These are phyloP conservation scores for Protea cynaroides DNA, from an alignment of 164 flowering plant species.

Conservation along the genomic window DNA sequence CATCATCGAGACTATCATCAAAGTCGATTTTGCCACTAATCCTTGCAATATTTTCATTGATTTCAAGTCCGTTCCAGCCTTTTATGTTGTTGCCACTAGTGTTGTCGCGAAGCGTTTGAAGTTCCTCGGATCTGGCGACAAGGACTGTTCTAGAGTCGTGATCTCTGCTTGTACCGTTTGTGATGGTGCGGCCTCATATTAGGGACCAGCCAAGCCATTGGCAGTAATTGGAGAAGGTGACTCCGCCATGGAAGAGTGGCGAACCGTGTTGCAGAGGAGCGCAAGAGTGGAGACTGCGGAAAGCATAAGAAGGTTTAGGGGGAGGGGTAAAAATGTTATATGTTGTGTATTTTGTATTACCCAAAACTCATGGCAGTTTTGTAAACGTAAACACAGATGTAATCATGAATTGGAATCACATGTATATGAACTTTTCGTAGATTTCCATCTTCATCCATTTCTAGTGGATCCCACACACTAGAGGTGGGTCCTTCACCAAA, in stretches of 20 bases:
- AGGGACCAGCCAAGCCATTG: slow-evolving; percentile 63
- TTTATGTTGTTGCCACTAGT: slow-evolving; percentile 80
- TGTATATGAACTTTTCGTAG: no score
- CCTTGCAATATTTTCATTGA: slow-evolving; percentile 68
- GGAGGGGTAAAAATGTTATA: no score
- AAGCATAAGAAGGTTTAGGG: no score
- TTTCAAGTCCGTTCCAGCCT: slow-evolving; percentile 49
- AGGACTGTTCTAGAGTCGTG: slow-evolving; percentile 81
- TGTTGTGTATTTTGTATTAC: no score
- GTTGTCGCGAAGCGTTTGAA: slow-evolving; percentile 71
- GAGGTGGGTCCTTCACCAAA: no score
- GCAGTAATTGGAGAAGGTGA: slow-evolving; percentile 98
- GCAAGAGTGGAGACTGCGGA: no score
- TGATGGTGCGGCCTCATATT: slow-evolving; percentile 91
- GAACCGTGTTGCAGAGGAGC: no score
- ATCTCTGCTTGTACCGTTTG: slow-evolving; percentile 87
- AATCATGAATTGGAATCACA: no score
- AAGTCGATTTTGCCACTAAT: slow-evolving; percentile 50
- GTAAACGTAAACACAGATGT: no score
- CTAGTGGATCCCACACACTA: no score
- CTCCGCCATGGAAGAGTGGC: slow-evolving; percentile 98
- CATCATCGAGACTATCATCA: slow-evolving; percentile 66
- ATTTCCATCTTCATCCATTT: no score
- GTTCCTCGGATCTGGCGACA: slow-evolving; percentile 57
- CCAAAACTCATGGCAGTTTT: no score